Conservation (phyloP, 139 green algal genomes). For the Choricystis sp. region DNA sequence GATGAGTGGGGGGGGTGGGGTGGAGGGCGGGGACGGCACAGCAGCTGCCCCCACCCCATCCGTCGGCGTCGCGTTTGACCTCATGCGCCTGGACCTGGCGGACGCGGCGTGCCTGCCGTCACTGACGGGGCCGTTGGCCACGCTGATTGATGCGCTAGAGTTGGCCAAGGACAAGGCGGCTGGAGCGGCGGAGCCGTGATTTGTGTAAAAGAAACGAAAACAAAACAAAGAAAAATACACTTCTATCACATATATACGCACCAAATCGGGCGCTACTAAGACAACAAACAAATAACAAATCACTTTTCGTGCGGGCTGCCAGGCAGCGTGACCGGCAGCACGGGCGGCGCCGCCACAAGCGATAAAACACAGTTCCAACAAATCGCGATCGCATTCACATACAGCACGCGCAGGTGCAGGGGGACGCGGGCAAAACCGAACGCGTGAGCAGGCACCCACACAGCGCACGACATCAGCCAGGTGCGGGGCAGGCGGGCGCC, state of each 20-base stretch:
- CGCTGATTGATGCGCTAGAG: conserved; percentile 45
- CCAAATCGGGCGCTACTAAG: not conserved
- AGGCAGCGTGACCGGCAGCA: no score
- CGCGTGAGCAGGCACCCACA: no score
- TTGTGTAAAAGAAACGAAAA: no score
- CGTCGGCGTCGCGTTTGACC: conserved; percentile 81
- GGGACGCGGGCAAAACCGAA: no score
- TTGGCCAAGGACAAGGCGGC: conserved; percentile 14
- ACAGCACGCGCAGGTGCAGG: no score
- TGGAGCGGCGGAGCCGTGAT: conserved; percentile 1
- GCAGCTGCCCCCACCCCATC: conserved; percentile 3
- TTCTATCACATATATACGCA: not conserved
- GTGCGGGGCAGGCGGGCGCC: no score
- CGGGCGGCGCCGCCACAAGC: no score
- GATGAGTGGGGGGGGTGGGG: conserved; percentile 2
- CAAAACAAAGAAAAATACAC: not conserved
- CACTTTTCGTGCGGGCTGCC: no score
- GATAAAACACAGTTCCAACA: no score
- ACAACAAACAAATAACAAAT: not conserved
- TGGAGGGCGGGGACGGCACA: not conserved
- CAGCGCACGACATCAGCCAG: no score
- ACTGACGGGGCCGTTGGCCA: conserved; percentile 31
- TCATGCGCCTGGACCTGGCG: conserved; percentile 82
- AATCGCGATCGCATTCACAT: no score
- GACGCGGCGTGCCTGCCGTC: conserved; percentile 40